phyloP scores from a whole-genome alignment of 352 stramenopile genomes.

The Globisporangium cylindrosporum region DNA sequence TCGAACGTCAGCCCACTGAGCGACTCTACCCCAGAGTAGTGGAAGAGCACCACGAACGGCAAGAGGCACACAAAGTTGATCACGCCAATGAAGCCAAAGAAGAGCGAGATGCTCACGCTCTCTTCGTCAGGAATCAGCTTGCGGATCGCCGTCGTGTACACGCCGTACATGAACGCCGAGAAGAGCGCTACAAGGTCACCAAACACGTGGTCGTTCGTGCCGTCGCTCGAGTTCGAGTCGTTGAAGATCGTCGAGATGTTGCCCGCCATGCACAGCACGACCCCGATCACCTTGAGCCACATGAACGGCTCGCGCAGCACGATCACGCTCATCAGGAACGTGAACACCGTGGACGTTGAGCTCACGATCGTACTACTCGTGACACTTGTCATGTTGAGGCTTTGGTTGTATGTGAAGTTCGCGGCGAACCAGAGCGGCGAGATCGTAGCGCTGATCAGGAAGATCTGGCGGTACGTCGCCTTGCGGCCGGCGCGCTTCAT shows the following conservation, averaged over 20 bases:
- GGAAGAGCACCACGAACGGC: conserved; percentile 59
- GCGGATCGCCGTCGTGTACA: conserved; percentile 92
- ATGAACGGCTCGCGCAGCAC: conserved; percentile 82
- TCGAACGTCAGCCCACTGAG: conserved; percentile 61
- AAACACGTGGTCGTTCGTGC: conserved; percentile 36
- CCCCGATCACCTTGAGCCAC: conserved; percentile 82
- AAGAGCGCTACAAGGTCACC: conserved; percentile 71
- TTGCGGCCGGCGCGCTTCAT: conserved; percentile 29
- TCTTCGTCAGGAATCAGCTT: conserved; percentile 75
- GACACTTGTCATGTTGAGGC: conserved; percentile 91
- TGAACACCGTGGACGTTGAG: conserved; percentile 93
- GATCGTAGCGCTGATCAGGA: conserved; percentile 53
- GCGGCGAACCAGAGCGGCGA: conserved; percentile 94
- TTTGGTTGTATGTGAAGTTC: conserved; percentile 95
- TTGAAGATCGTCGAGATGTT: conserved; percentile 88
- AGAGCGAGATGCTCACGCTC: conserved; percentile 89
- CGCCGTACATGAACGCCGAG: conserved; percentile 90
- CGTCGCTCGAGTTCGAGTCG: conserved; percentile 46
- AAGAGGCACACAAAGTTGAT: conserved; percentile 82
- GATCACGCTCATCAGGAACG: conserved; percentile 87
- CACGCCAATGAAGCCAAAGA: conserved; percentile 95
- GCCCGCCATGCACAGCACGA: conserved; percentile 86
- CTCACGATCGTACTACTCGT: conserved; percentile 95
- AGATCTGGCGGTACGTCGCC: conserved; percentile 42
- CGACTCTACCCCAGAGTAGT: conserved; percentile 68